A percentile compares a stretch with the other conserved stretches of the same genome.
phyloP scores from a whole-genome alignment of 495 filamentous ascomycete genomes.

The Penicillium herquei region DNA sequence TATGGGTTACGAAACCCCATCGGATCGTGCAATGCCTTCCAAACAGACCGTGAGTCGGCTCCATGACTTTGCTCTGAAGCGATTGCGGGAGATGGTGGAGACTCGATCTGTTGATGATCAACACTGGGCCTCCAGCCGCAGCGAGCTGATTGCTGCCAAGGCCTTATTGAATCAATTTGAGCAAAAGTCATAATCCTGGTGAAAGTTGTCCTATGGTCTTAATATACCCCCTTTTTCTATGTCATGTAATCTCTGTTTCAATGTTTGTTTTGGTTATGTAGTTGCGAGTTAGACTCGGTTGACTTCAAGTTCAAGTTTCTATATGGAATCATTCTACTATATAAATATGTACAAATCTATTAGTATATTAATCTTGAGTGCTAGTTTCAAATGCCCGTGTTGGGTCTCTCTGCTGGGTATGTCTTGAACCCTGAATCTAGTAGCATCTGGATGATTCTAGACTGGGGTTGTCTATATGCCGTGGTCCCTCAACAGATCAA shows the following conservation, averaged over 20 bases:
- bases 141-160: slow-evolving; percentile 75
- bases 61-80: slow-evolving; percentile 68
- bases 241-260: not conserved
- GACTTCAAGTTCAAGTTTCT: too few species aligned
- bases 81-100: slow-evolving; percentile 73
- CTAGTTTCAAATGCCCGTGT: too few species aligned
- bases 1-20: slow-evolving; percentile 2
- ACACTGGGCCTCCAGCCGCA: slow-evolving; percentile 66
- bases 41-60: slow-evolving; percentile 61
- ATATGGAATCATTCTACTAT: too few species aligned
- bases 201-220: not conserved
- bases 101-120: slow-evolving; percentile 54
- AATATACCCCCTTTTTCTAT: slow-evolving; percentile 2
- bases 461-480: too few species aligned
- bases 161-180: slow-evolving; percentile 58
- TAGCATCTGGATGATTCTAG: too few species aligned
- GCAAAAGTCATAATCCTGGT: slow-evolving; percentile 18
- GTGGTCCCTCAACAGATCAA: too few species aligned
- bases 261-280: not conserved
- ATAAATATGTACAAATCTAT: too few species aligned
- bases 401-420: too few species aligned
- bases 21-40: slow-evolving; percentile 14
- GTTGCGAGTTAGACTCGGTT: too few species aligned
- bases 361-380: too few species aligned
- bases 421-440: too few species aligned